Evolutionary conservation across 2,329 filamentous ascomycete species (phyloP).

Genomic region (Alternaria alternata): DNA sequence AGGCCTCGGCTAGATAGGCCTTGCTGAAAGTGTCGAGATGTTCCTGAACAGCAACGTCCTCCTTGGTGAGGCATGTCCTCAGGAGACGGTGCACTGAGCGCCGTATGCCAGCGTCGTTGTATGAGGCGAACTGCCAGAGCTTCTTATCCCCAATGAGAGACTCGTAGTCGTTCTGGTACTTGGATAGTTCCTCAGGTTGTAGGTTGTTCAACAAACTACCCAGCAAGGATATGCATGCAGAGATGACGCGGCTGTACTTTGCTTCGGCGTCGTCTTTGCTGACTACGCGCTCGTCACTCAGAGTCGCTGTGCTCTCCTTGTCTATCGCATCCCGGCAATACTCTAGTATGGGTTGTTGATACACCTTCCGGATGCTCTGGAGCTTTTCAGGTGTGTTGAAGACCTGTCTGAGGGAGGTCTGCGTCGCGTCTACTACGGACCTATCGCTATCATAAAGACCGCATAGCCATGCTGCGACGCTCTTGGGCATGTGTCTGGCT

Average conservation of each 20-base stretch:
- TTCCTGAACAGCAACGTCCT: conserved; percentile 50
- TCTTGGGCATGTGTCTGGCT: conserved; percentile 76
- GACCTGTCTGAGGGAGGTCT: conserved; percentile 76
- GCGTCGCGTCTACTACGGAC: conserved; percentile 76
- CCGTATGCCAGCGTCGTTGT: conserved; percentile 66
- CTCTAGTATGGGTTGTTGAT: conserved; percentile 80
- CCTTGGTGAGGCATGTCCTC: conserved; percentile 59
- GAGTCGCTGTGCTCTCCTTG: conserved; percentile 78
- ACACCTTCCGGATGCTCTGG: conserved; percentile 78
- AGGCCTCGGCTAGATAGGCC: conserved; percentile 76
- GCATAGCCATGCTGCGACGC: conserved; percentile 90
- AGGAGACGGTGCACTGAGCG: conserved; percentile 66
- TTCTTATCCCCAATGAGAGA: conserved; percentile 69
- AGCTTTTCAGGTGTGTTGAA: conserved; percentile 83
- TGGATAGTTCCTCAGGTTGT: conserved; percentile 62
- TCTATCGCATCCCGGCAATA: conserved; percentile 81
- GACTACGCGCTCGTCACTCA: conserved; percentile 89
- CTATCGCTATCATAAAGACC: conserved; percentile 88
- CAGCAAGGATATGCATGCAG: conserved; percentile 64
- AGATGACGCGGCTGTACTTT: conserved; percentile 83
- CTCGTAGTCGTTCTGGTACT: conserved; percentile 69
- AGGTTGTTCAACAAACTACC: conserved; percentile 61
- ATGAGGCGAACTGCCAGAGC: conserved; percentile 66
- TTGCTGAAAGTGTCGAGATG: conserved; percentile 67
- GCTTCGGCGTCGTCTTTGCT: conserved; percentile 83